Evolutionary conservation across 2,329 filamentous ascomycete genomes (phyloP), one percentile per base, ranked within the genome.

Genomic region (Phialophora expanda): DNA sequence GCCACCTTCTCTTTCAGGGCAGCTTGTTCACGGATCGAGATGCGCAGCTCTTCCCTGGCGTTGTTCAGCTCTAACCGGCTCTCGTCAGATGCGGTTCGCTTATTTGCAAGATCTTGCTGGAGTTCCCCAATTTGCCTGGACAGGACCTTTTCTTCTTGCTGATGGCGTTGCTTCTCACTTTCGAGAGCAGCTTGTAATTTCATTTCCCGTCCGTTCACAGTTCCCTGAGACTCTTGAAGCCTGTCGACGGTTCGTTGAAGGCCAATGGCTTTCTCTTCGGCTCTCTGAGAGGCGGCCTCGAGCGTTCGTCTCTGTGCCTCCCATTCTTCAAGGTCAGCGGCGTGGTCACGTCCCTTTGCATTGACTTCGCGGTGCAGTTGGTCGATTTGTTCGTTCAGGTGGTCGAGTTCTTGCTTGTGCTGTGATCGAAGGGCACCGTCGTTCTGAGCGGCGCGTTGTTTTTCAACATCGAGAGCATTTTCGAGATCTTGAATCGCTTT

Each of bases 91-190:
- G 86, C 82, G n/a, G 84, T 80, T 73, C 90, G 86, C 68, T 89
- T 87, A 30, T 85, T 81, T 63, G 89, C 84, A 12, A 95, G 82
- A 65, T 92, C 90, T 56, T 87, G 84, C 73, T 90, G 89, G 9
- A 95, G 82, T 58, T 90, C 89, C 55, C 90, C 86, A 59, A 96
- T 87, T 75, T 95, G 91, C n/a, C 86, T 84, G 67, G 82, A 86
- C 58, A 96, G 80, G 7, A 88, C 79, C 11, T 85, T 85, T 74
- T 94, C 90, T 72, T 94, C 90, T 62, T 85, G 87, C 69, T 84
- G 84, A 73, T 95, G 89, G 26, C 90, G 87, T 68, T 91, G 85
- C 55, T 85, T 85, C 73, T 93, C 90, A 73, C 86, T 90, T 68
- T 89, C 84, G 12, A 93, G 81, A 3, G 87, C 87, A 72, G 89